Conservation (phyloP, 2,329 filamentous ascomycete species). For the Zopfia rhizophila region DNA sequence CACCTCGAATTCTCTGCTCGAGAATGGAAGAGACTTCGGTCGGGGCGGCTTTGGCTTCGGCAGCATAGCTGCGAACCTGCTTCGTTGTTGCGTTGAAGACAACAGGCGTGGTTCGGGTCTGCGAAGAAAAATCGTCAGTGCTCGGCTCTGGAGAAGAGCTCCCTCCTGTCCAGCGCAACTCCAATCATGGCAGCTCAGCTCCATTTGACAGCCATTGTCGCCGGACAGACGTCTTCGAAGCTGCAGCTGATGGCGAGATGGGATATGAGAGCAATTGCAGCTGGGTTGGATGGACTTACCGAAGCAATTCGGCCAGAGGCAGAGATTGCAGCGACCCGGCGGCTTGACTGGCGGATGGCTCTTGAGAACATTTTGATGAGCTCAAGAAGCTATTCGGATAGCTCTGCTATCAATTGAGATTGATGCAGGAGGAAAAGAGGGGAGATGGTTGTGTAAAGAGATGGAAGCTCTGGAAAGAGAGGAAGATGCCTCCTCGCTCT, state of each 20-base stretch:
- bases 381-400: slow-evolving; percentile 54
- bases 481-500: slow-evolving; percentile 20
- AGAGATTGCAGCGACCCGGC: slow-evolving; percentile 93
- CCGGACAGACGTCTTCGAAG: slow-evolving; percentile 43
- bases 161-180: slow-evolving; percentile 54
- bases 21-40: slow-evolving; percentile 99
- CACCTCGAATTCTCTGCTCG: slow-evolving; percentile 98
- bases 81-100: slow-evolving; percentile 75
- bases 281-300: slow-evolving; percentile 76
- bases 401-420: slow-evolving; percentile 57
- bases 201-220: slow-evolving; percentile 52
- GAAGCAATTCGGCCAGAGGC: slow-evolving; percentile 89
- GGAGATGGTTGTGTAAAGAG: slow-evolving; percentile 50
- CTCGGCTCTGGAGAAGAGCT: slow-evolving; percentile 51
- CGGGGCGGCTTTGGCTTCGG: slow-evolving; percentile 92
- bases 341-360: slow-evolving; percentile 96
- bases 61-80: slow-evolving; percentile 86
- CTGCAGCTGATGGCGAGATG: slow-evolving; percentile 43
- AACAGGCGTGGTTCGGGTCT: slow-evolving; percentile 89
- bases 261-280: slow-evolving; percentile 54
- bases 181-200: slow-evolving; percentile 41
- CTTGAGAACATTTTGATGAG: slow-evolving; percentile 89
- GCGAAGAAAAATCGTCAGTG: slow-evolving; percentile 62
- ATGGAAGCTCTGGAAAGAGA: slow-evolving; percentile 41
- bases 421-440: slow-evolving; percentile 53